These are phyloP conservation scores for Trichosporon coremiiforme DNA, from an alignment of 1,284 basidiomycete genomes.

Conservation along the genomic window DNA sequence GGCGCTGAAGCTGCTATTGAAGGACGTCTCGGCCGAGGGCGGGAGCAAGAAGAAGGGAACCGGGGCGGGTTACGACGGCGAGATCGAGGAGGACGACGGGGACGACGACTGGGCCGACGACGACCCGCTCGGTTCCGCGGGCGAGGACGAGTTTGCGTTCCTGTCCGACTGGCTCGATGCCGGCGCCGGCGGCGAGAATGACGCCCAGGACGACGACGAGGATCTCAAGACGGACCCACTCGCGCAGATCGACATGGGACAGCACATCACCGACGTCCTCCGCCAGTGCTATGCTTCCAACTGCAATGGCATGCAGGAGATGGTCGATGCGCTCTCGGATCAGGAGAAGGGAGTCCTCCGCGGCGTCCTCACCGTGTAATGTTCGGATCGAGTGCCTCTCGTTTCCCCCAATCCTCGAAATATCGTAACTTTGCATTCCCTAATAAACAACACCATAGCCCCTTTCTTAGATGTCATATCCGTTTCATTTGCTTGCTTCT, in stretches of 20 bases:
- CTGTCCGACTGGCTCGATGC: slow-evolving; percentile 63
- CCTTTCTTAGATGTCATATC: slow-evolving; percentile 8
- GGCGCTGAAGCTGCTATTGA: slow-evolving; percentile 82
- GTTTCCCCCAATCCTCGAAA: too few relatives aligned
- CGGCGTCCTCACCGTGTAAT: slow-evolving; percentile 58
- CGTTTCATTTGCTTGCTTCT: neutral
- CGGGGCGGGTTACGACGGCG: slow-evolving; percentile 61
- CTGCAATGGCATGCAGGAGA: slow-evolving; percentile 65
- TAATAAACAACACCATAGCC: neutral
- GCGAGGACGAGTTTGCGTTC: slow-evolving; percentile 57
- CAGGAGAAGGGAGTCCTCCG: slow-evolving; percentile 71
- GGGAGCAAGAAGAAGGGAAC: slow-evolving; percentile 65
- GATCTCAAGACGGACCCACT: slow-evolving; percentile 84
- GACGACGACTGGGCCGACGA: slow-evolving; percentile 89
- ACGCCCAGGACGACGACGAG: slow-evolving; percentile 80
- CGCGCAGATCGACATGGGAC: slow-evolving; percentile 81
- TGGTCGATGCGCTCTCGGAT: slow-evolving; percentile 67
- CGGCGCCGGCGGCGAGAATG: slow-evolving; percentile 68
- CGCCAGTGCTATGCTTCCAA: slow-evolving; percentile 69
- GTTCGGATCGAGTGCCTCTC: too few relatives aligned
- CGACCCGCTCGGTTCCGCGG: slow-evolving; percentile 58
- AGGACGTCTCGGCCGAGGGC: slow-evolving; percentile 69
- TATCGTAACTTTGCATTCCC: neutral
- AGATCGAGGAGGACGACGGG: slow-evolving; percentile 68
- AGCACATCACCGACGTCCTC: slow-evolving; percentile 59